Percentiles rank a stretch among this genome's conserved stretches.
These are phyloP conservation scores for Penicillium desertorum DNA, from an alignment of 495 filamentous ascomycete species.

Conservation along the genomic window DNA sequence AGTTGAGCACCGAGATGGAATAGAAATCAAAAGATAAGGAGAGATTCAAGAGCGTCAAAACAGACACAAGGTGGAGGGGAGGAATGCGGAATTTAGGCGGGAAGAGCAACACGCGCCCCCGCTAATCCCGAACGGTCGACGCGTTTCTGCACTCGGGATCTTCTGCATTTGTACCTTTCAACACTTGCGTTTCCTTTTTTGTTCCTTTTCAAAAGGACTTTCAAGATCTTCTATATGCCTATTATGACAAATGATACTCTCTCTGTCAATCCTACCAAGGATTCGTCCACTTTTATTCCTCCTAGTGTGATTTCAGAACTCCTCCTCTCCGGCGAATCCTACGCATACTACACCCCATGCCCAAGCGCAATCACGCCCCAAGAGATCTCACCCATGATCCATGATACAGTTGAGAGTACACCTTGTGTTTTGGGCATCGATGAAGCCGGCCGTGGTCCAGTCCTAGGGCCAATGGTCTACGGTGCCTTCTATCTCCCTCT, in stretches of 20 bases:
- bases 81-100: conserved; percentile 39
- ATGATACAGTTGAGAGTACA: conserved; percentile 29
- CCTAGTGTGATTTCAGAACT: conserved; percentile 66
- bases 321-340: conserved; percentile 71
- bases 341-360: conserved; percentile 79
- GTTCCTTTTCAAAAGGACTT: background rate
- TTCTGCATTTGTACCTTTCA: background rate
- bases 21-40: background rate
- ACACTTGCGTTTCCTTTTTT: background rate
- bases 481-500: conserved; percentile 81
- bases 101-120: conserved; percentile 34
- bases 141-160: conserved; percentile 33
- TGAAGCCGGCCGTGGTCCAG: conserved; percentile 92
- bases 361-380: conserved; percentile 51
- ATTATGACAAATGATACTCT: conserved; percentile 2
- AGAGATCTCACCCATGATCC: conserved; percentile 21
- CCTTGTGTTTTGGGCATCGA: conserved; percentile 82
- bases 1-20: conserved; percentile 6
- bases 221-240: background rate
- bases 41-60: background rate
- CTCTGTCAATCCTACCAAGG: conserved; percentile 1
- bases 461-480: conserved; percentile 97
- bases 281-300: conserved; percentile 60
- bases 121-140: conserved; percentile 46
- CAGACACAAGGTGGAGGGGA: conserved; percentile 24